These are phyloP conservation scores for Aspergillus baeticus DNA, from an alignment of 495 filamentous ascomycete species.

Conservation along the genomic window DNA sequence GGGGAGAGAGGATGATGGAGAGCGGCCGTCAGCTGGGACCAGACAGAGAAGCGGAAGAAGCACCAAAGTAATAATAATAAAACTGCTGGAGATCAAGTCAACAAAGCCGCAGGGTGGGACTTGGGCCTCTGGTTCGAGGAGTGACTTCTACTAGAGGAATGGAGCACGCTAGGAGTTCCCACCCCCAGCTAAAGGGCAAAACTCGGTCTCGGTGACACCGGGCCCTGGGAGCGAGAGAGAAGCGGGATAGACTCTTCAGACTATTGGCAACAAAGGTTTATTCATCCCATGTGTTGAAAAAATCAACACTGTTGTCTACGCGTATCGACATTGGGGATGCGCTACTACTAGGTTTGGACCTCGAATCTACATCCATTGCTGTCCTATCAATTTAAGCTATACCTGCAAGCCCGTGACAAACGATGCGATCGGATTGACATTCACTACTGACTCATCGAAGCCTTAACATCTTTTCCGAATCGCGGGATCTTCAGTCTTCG, in stretches of 20 bases:
- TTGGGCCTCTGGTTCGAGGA: conserved; percentile 15
- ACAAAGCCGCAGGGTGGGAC: conserved; percentile 21
- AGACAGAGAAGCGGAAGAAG: conserved; percentile 16
- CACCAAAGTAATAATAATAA: conserved; percentile 16
- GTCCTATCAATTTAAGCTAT: conserved; percentile 6
- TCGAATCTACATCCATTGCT: background rate
- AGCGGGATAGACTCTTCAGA: background rate
- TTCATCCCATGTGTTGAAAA: too few relatives aligned
- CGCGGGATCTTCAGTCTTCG: too few relatives aligned
- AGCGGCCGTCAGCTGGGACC: conserved; percentile 11
- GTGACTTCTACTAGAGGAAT: conserved; percentile 13
- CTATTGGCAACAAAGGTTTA: conserved; percentile 3
- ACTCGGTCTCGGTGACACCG: conserved; percentile 12
- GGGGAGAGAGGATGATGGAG: conserved; percentile 16
- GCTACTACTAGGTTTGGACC: too few relatives aligned
- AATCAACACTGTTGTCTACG: too few relatives aligned
- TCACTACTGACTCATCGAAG: background rate
- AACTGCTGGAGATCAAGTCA: conserved; percentile 20
- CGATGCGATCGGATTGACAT: background rate
- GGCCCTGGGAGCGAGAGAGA: background rate
- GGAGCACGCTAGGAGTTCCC: conserved; percentile 27
- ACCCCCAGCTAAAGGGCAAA: conserved; percentile 20
- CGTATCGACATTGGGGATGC: background rate
- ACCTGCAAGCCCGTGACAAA: background rate
- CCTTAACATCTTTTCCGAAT: background rate